Evolutionary conservation across 371 early-diverging fungal species (phyloP).

Genomic region (Mortierella sp.): DNA sequence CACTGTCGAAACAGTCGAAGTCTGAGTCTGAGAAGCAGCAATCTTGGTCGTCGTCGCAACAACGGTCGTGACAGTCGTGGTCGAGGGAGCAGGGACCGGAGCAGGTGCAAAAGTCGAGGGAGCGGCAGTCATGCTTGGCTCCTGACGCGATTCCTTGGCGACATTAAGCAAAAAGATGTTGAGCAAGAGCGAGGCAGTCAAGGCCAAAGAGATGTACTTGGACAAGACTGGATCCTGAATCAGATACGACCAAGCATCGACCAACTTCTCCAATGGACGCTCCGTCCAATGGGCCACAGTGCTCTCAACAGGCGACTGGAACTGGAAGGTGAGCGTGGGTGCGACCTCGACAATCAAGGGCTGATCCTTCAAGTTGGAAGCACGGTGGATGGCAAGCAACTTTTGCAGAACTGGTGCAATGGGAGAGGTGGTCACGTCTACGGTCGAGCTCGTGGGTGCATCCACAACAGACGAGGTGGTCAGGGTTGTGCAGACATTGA

Average conservation of each 20-base stretch:
- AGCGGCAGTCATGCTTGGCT: slow-evolving; percentile 1
- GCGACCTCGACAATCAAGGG: slow-evolving; percentile 72
- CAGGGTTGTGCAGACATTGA: slow-evolving; percentile 77
- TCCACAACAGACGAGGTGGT: slow-evolving; percentile 30
- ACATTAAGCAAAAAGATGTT: slow-evolving; percentile 75
- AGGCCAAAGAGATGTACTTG: slow-evolving; percentile 64
- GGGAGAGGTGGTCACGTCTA: slow-evolving; percentile 56
- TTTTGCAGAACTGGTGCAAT: slow-evolving; percentile 57
- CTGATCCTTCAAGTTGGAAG: slow-evolving; percentile 53
- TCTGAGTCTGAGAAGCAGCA: background rate
- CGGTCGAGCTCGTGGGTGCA: slow-evolving; percentile 26
- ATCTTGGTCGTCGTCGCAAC: slow-evolving; percentile 41
- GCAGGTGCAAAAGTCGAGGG: background rate
- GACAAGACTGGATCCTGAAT: slow-evolving; percentile 74
- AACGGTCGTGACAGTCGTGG: slow-evolving; percentile 47
- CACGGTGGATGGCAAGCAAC: slow-evolving; percentile 59
- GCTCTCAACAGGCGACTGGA: slow-evolving; percentile 46
- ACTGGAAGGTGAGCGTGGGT: slow-evolving; percentile 68
- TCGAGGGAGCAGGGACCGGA: slow-evolving; percentile 16
- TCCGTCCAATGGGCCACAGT: slow-evolving; percentile 55
- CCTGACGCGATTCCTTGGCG: slow-evolving; percentile 61
- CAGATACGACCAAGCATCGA: slow-evolving; percentile 62
- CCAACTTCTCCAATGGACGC: slow-evolving; percentile 59
- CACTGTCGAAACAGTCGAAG: background rate
- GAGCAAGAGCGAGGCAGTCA: slow-evolving; percentile 69